phyloP scores from a whole-genome alignment of 2,329 filamentous ascomycete genomes.

The Botryotinia globosa region DNA sequence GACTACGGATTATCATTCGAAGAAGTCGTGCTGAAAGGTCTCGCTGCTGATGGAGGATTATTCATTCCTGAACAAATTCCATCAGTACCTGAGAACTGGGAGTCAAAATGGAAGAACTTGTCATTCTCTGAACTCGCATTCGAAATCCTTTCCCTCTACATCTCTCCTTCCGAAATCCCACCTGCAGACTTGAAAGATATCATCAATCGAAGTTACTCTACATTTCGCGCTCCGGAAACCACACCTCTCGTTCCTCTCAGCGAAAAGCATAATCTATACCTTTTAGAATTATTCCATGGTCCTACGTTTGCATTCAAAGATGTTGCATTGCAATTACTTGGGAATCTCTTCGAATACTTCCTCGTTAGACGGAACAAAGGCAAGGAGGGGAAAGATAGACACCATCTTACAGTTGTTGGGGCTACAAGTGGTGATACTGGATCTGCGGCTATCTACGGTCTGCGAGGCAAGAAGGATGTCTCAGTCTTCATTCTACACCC shows the following conservation, averaged over 20 bases:
- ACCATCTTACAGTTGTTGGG: conserved; percentile 82
- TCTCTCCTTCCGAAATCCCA: conserved; percentile 80
- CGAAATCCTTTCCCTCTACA: conserved; percentile 83
- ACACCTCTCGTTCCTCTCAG: conserved; percentile 79
- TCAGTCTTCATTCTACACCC: conserved; percentile 94
- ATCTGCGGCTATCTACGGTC: conserved; percentile 91
- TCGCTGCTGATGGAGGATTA: conserved; percentile 81
- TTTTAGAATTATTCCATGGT: conserved; percentile 94
- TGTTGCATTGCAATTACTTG: conserved; percentile 86
- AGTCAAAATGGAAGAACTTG: conserved; percentile 70
- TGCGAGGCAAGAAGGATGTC: conserved; percentile 94
- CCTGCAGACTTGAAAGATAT: conserved; percentile 75
- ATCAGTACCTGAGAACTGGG: conserved; percentile 58
- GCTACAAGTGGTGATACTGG: conserved; percentile 88
- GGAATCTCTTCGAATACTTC: conserved; percentile 95
- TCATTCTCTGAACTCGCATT: conserved; percentile 80
- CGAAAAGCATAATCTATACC: conserved; percentile 67
- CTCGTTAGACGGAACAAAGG: conserved; percentile 69
- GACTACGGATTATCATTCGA: conserved; percentile 79
- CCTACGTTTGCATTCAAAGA: conserved; percentile 97
- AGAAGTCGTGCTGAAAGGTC: conserved; percentile 83
- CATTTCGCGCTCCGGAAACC: conserved; percentile 76
- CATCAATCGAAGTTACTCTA: conserved; percentile 80
- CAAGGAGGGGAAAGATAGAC: conserved; percentile 59
- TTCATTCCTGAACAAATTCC: conserved; percentile 87